Conservation (phyloP, 1,139 yeast species). For the Kurtzmaniella quercitrusa region DNA sequence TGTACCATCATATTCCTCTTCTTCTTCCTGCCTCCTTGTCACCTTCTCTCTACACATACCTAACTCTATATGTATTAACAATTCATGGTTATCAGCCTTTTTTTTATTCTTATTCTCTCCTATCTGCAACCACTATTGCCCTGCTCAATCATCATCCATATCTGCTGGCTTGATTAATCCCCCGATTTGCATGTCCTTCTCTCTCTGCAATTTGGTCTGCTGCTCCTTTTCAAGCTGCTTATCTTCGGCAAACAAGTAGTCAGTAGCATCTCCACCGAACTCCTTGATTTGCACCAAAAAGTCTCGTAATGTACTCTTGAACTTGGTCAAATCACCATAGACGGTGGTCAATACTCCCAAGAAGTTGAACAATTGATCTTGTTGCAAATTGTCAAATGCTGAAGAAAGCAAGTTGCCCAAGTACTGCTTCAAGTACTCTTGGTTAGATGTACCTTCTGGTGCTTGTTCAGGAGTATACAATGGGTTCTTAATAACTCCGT, state of each 20-base stretch:
- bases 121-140: not conserved
- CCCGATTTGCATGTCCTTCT: constrained; percentile 83
- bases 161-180: constrained; percentile 97
- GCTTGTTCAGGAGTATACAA: constrained; percentile 72
- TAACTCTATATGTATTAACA: not conserved
- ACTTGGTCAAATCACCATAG: constrained; percentile 70
- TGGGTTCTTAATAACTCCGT: constrained; percentile 68
- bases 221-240: constrained; percentile 74
- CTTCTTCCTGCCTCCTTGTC: too few species aligned
- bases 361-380: constrained; percentile 78
- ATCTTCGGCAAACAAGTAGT: constrained; percentile 92
- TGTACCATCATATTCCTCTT: too few species aligned
- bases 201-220: constrained; percentile 65
- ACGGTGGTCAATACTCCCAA: constrained; percentile 70
- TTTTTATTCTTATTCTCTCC: not conserved
- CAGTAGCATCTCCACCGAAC: constrained; percentile 90
- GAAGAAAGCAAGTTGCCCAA: constrained; percentile 74
- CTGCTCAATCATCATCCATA: constrained; percentile 57
- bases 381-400: constrained; percentile 88
- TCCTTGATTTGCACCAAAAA: constrained; percentile 95
- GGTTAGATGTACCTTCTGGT: constrained; percentile 79
- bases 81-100: not conserved
- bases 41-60: not conserved
- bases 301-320: constrained; percentile 86
- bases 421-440: constrained; percentile 74